Base-by-base conservation (phyloP, 371 early-diverging fungal species). In the Mortierella sp. region DNA sequence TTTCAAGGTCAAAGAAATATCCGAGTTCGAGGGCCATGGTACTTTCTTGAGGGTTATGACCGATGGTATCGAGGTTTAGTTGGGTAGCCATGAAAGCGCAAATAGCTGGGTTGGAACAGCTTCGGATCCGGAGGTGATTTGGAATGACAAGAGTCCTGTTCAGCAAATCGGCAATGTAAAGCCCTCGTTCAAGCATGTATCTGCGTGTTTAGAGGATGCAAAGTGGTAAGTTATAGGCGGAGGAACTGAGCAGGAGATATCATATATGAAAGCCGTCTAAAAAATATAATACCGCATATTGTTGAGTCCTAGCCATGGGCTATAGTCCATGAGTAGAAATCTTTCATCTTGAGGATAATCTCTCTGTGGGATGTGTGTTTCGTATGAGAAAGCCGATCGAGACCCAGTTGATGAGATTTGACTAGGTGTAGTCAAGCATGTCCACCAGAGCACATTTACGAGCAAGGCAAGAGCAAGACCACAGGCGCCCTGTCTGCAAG, bases 271-370 rank as follows among this genome's bases (percentile, higher is more conserved):
- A n/a, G n/a, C n/a, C n/a, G n/a, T n/a, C n/a, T n/a, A n/a, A n/a
- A n/a, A n/a, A n/a, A n/a, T n/a, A n/a, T n/a, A n/a, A n/a, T 67
- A 62, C 76, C 76, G 66, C 65, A 71, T 76, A 28, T 62, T 71
- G 28, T 71, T 71, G 51, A 76, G 71, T 23, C 72, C 64, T 6
- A 71, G 71, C 72, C 76, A 76, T 18, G 76, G 76, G 52, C 76
- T 76, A 18, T 76, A 76, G 15, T 76, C 68, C 58, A 71, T 68
- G 21, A 76, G 23, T 5, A 76, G 51, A 28, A 62, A 71, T 19
- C 21, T 58, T 37, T 68, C 68, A 15, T 64, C 65, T 16, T 12
- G 26, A 2, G 45, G 25, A 16, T 50, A 51, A 11, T 19, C 0
- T 21, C 64, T 37, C 5, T 37, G 37, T 37, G 37, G 37, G 37